phyloP scores from a whole-genome alignment of 257 asterid genomes.

The Haberlea rhodopensis region DNA sequence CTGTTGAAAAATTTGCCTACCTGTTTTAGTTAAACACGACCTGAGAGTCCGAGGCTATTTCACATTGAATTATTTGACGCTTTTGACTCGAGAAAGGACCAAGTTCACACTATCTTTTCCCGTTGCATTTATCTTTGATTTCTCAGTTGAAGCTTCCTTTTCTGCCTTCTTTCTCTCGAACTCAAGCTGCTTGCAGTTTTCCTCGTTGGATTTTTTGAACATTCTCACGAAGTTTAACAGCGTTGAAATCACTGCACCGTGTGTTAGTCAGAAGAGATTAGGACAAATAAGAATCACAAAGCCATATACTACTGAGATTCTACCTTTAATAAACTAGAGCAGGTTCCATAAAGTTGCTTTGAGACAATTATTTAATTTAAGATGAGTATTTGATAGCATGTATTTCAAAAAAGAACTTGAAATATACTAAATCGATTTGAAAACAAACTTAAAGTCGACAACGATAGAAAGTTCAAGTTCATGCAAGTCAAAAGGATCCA shows the following conservation, averaged over 20 bases:
- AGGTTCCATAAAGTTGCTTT: neutral
- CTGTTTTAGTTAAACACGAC: neutral
- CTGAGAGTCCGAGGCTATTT: neutral
- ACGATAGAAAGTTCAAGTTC: too few relatives aligned
- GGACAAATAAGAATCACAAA: constrained; percentile 6
- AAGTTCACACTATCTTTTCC: constrained; percentile 37
- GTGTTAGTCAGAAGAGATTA: neutral
- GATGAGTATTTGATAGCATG: neutral
- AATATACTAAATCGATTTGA: too few relatives aligned
- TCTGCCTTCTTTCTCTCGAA: constrained; percentile 82
- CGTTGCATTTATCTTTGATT: constrained; percentile 41
- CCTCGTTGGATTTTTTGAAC: constrained; percentile 82
- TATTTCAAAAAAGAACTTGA: neutral
- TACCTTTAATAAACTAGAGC: neutral
- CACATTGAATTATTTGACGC: constrained; percentile 31
- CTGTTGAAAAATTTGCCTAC: neutral
- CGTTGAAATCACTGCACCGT: constrained; percentile 64
- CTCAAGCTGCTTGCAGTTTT: constrained; percentile 85
- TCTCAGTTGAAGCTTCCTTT: constrained; percentile 69
- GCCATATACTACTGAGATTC: neutral
- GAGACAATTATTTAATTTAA: too few relatives aligned
- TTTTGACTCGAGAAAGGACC: constrained; percentile 32
- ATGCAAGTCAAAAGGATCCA: too few relatives aligned
- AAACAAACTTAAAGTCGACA: too few relatives aligned
- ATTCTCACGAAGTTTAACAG: constrained; percentile 71